Base-by-base conservation (phyloP, 2,329 filamentous ascomycete genomes). In the Calycina marina region DNA sequence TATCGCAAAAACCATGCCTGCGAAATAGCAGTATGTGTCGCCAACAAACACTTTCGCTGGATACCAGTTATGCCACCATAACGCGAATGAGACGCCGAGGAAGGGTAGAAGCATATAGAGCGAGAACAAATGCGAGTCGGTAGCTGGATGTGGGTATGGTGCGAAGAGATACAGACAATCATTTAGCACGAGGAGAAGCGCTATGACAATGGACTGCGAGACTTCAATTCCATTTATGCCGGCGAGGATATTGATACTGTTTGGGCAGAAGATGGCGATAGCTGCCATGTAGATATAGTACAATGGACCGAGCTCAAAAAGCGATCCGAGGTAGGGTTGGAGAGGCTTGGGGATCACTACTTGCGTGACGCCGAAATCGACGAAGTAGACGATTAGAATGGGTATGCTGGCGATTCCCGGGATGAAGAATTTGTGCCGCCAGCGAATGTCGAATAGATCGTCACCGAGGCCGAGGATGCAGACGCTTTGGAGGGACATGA, bases 201-300 rank as follows among this genome's bases (percentile, higher is more conserved):
- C 88, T 52, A 98, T 83, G 41, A 93, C 81, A 40, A 98, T 64
- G 38, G 85, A 94, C 59, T 98, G 90, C 8, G 80, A 75, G 34
- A 96, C 90, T 56, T 98, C 90, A 54, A 98, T 90, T 34, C 90
- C 90, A 56, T 98, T 98, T 57, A 98, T 83, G n/a, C 90, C 90
- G 0, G 90, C 90, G n/a, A 98, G 65, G 60, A 98, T 98, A 63
- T 98, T 98, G 69, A 98, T 98, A 56, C 84, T 85, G 61, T 98
- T 96, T 5, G 90, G 86, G 46, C 85, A 93, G 63, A 98, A 98
- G 56, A 98, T 98, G 53, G 88, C 82, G 45, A 98, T 71, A 35
- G 81, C 78, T 32, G 84, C 83, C 90, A 98, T 98, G 66, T 96
- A 98, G 50, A 77, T 62, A 60, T 98, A 98, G 69, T 98, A 98